phyloP scores from a whole-genome alignment of 2,329 filamentous ascomycete genomes.

The Chaetomiaceae sp. region DNA sequence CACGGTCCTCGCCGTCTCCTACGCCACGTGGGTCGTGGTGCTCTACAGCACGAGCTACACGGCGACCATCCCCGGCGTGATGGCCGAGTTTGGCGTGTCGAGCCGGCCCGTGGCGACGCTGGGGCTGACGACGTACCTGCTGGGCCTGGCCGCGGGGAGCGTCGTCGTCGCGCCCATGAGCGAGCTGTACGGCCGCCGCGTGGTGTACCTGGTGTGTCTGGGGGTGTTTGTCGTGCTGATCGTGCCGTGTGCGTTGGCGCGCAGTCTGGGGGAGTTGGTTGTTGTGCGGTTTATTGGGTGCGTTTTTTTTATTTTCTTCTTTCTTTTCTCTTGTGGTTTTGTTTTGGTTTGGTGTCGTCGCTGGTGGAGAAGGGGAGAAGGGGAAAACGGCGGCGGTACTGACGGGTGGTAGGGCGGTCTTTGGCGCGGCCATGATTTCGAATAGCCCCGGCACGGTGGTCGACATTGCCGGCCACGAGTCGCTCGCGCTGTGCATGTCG shows the following conservation, averaged over 20 bases:
- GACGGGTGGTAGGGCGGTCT: slow-evolving; percentile 23
- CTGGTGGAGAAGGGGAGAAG: neutral
- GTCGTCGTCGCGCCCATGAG: slow-evolving; percentile 69
- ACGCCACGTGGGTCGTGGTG: slow-evolving; percentile 46
- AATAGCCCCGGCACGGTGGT: slow-evolving; percentile 80
- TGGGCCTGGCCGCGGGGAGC: slow-evolving; percentile 65
- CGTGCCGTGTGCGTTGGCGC: slow-evolving; percentile 64
- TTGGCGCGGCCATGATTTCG: slow-evolving; percentile 68
- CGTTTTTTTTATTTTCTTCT: slow-evolving; percentile 20
- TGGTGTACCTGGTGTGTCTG: slow-evolving; percentile 62
- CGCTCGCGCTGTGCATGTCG: slow-evolving; percentile 76
- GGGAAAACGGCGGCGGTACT: neutral
- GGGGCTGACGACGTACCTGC: slow-evolving; percentile 69
- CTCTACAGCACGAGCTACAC: slow-evolving; percentile 74
- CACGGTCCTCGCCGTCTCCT: slow-evolving; percentile 40
- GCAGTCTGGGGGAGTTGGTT: slow-evolving; percentile 60
- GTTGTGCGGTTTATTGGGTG: slow-evolving; percentile 65
- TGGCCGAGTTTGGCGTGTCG: slow-evolving; percentile 55
- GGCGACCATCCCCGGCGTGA: slow-evolving; percentile 62
- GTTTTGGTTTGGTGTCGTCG: neutral
- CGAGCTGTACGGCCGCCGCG: slow-evolving; percentile 61
- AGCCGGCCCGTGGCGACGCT: slow-evolving; percentile 57
- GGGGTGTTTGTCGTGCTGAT: slow-evolving; percentile 60
- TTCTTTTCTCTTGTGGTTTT: neutral
- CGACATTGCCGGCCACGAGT: slow-evolving; percentile 76